Conservation (phyloP, 495 filamentous ascomycete species). For the Talaromyces adpressus region DNA sequence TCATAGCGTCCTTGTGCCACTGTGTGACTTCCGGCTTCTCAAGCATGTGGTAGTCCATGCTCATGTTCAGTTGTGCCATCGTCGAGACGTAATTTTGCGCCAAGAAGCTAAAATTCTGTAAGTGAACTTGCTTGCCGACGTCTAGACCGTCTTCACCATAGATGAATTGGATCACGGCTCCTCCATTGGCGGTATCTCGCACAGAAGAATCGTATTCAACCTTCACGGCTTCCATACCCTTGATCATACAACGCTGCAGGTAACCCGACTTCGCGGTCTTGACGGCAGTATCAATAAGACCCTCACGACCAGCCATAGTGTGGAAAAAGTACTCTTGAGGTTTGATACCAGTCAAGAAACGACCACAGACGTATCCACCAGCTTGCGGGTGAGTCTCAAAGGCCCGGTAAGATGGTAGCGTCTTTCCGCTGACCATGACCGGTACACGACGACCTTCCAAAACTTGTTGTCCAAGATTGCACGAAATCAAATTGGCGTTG, state of each 20-base stretch:
- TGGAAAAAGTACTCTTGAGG: constrained; percentile 99
- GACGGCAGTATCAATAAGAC: constrained; percentile 97
- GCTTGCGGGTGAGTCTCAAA: constrained; percentile 85
- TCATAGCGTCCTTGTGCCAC: constrained; percentile 71
- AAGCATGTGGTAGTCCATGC: constrained; percentile 40
- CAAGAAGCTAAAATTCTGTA: constrained; percentile 85
- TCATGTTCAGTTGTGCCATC: constrained; percentile 44
- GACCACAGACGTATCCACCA: constrained; percentile 88
- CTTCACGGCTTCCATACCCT: constrained; percentile 94
- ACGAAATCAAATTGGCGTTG: constrained; percentile 96
- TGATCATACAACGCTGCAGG: constrained; percentile 94
- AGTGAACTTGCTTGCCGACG: constrained; percentile 86
- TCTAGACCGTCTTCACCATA: constrained; percentile 97
- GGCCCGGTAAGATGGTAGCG: constrained; percentile 87
- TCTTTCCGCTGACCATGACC: constrained; percentile 96
- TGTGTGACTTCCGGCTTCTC: constrained; percentile 41
- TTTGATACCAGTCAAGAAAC: constrained; percentile 96
- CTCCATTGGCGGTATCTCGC: constrained; percentile 75
- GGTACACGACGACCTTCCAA: constrained; percentile 93
- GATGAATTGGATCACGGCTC: constrained; percentile 82
- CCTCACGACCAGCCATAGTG: constrained; percentile 98
- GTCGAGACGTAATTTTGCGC: constrained; percentile 65
- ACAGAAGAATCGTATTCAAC: constrained; percentile 93
- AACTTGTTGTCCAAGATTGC: constrained; percentile 94
- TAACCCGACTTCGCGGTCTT: constrained; percentile 98